These are phyloP conservation scores for Porpolomopsis calyptriformis DNA, from an alignment of 768 basidiomycete genomes.

Conservation along the genomic window DNA sequence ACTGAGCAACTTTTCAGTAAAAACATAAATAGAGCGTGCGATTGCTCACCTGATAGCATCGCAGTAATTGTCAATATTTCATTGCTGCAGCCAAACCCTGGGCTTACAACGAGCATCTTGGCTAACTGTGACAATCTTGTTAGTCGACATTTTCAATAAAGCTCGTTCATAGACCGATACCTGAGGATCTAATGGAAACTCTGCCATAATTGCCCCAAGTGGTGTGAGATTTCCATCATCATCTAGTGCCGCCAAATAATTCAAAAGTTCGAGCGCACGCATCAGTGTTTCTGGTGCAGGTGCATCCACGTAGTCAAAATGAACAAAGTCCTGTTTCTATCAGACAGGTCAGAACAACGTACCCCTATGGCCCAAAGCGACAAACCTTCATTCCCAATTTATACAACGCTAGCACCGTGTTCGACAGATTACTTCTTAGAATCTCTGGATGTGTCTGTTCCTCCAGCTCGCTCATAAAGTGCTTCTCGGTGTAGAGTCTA, in stretches of 20 bases:
- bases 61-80: slow-evolving; percentile 92
- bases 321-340: slow-evolving; percentile 80
- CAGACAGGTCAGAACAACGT: no score
- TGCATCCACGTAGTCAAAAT: slow-evolving; percentile 84
- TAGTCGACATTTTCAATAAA: no score
- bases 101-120: slow-evolving; percentile 88
- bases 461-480: slow-evolving; percentile 91
- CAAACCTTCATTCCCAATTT: slow-evolving; percentile 83
- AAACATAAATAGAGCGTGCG: not conserved
- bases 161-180: slow-evolving; percentile 19
- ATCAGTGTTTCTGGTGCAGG: slow-evolving; percentile 95
- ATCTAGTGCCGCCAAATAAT: slow-evolving; percentile 85
- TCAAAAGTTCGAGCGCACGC: slow-evolving; percentile 89
- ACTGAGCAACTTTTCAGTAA: slow-evolving; percentile 32
- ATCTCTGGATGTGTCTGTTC: slow-evolving; percentile 98
- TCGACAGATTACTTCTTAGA: slow-evolving; percentile 83
- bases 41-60: slow-evolving; percentile 77
- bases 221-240: slow-evolving; percentile 87
- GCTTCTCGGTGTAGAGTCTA: slow-evolving; percentile 91
- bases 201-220: slow-evolving; percentile 87
- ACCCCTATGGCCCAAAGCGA: no score
- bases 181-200: slow-evolving; percentile 96
- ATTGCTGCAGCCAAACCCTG: slow-evolving; percentile 93
- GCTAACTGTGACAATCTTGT: slow-evolving; percentile 54
- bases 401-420: slow-evolving; percentile 84